Percentiles rank a stretch among this genome's conserved stretches.
These are phyloP conservation scores for Biscogniauxia mediterranea DNA, from an alignment of 2,329 filamentous ascomycete species.

Conservation along the genomic window DNA sequence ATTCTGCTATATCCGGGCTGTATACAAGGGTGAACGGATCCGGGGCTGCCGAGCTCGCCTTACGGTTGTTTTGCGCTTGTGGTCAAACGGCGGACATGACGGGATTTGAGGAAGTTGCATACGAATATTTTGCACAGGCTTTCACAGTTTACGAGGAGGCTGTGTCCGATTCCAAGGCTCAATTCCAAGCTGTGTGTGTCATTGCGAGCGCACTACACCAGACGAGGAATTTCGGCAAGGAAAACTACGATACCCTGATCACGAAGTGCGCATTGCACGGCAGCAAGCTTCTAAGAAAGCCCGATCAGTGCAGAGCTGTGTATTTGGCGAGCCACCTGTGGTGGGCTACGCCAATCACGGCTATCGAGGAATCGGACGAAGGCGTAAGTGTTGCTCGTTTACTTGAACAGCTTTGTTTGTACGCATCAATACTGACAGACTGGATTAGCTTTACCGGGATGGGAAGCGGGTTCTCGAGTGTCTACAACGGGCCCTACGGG, in stretches of 20 bases:
- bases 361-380: constrained; percentile 76
- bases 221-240: constrained; percentile 86
- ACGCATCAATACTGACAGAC: neutral
- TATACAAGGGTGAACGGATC: constrained; percentile 79
- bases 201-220: constrained; percentile 87
- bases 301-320: constrained; percentile 94
- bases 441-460: constrained; percentile 80
- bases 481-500: constrained; percentile 87
- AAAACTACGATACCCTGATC: constrained; percentile 98
- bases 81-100: constrained; percentile 91
- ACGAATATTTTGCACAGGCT: constrained; percentile 97
- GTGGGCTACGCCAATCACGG: constrained; percentile 88
- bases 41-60: constrained; percentile 79
- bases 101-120: constrained; percentile 91
- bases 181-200: constrained; percentile 96
- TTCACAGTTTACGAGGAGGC: constrained; percentile 98
- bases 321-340: constrained; percentile 96
- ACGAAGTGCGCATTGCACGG: constrained; percentile 97
- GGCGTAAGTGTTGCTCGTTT: constrained; percentile 8
- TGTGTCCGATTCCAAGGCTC: constrained; percentile 90
- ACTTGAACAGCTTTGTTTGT: neutral
- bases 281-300: constrained; percentile 95
- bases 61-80: constrained; percentile 87
- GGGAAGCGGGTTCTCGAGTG: constrained; percentile 97
- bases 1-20: constrained; percentile 79